Conservation (phyloP, 257 asterid genomes). For the Penstemon davidsonii region DNA sequence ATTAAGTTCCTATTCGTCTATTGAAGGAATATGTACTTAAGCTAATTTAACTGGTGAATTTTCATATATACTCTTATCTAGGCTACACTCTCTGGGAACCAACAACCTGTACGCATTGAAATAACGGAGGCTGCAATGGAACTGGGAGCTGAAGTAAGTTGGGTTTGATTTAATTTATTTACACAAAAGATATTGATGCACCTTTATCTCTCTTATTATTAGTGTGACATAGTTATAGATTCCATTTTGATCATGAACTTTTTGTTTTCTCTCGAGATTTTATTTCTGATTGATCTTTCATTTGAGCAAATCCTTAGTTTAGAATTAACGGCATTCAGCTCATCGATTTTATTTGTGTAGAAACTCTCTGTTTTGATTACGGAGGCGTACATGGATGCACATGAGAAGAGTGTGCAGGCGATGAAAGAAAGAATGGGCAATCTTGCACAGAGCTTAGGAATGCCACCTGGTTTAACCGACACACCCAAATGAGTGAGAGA, state of each 20-base stretch:
- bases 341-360: slow-evolving; percentile 36
- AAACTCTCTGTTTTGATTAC: slow-evolving; percentile 80
- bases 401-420: slow-evolving; percentile 92
- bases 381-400: slow-evolving; percentile 93
- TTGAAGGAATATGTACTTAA: background rate
- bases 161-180: no score
- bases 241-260: no score
- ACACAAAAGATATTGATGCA: background rate
- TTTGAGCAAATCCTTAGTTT: no score
- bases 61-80: slow-evolving; percentile 26
- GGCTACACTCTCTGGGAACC: slow-evolving; percentile 96
- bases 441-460: slow-evolving; percentile 95
- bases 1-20: no score
- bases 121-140: slow-evolving; percentile 98
- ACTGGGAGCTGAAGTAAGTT: slow-evolving; percentile 81
- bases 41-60: background rate
- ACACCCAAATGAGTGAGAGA: slow-evolving; percentile 51
- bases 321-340: background rate
- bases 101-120: slow-evolving; percentile 90
- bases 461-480: slow-evolving; percentile 83
- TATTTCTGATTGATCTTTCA: no score
- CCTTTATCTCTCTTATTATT: no score
- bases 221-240: no score
- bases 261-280: no score
- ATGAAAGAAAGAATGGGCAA: slow-evolving; percentile 92